Base-by-base conservation (phyloP, 2,329 filamentous ascomycete species). In the Pyrenophora seminiperda region DNA sequence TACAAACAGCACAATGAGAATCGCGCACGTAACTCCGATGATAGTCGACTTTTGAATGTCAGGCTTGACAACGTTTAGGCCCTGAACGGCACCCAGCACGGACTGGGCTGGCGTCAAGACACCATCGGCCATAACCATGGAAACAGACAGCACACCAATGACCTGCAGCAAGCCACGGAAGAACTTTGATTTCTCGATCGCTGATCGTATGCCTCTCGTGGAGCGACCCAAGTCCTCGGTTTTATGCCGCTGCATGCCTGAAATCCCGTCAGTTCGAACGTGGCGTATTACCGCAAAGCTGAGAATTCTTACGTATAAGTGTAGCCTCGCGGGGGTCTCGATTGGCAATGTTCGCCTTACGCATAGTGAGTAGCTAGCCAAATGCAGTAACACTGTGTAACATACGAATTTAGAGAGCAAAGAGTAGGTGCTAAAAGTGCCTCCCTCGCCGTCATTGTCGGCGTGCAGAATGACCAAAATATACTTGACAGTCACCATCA, bases 401-500 rank as follows among this genome's bases (percentile, higher is more conserved):
- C 61, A 30, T 66, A 80, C 79, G 68, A 82, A 85, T 59, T 67
- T 59, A 0, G 84, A 81, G 1, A 89, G 77, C 11, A 89, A 71
- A 3, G 83, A 84, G 68, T 88, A 88, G 19, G 85, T 80, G 22
- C 82, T 83, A 68, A 89, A 89, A 0, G 85, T 88, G 22, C 86
- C 86, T 20, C 86, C 86, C 63, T 89, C 85, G 36, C 86, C 86
- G 63, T 89, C 85, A 54, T 89, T 85, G 66, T 89, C 86, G 43
- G 86, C 86, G 27, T 75, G 76, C 4, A 89, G 72, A 30, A 89
- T 81, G 63, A 89, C 82, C 53, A 87, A 75, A 31, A 85, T 77
- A 63, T 89, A 89, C 73, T 89, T 89, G 50, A 87, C 59, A 0
- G 84, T 87, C 29, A 89, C 85, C 73, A 89, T 87, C 53, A 88